phyloP scores from a whole-genome alignment of 805 yeast genomes.

The Saturnispora silvae region DNA sequence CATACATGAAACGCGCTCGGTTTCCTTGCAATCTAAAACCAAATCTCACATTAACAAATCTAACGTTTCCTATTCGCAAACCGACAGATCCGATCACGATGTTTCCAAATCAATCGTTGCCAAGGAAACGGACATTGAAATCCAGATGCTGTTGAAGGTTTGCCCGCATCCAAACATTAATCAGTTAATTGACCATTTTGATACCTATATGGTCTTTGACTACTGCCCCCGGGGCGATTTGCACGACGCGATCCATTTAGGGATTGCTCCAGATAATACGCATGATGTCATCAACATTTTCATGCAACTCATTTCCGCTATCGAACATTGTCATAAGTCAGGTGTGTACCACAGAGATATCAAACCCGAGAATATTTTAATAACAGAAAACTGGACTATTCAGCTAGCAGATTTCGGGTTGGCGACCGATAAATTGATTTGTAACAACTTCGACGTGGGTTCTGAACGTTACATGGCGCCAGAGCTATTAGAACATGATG shows the following conservation, averaged over 20 bases:
- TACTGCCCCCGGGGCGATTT: conserved; percentile 83
- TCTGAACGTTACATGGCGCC: conserved; percentile 94
- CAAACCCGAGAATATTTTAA: conserved; percentile 47
- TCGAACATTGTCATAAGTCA: conserved; percentile 38
- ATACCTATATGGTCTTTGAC: conserved; percentile 51
- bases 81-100: conserved; percentile 10
- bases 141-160: conserved; percentile 50
- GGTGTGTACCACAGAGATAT: conserved; percentile 46
- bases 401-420: conserved; percentile 52
- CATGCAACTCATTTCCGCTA: conserved; percentile 38
- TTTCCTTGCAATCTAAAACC: conserved; percentile 12
- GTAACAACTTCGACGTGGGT: conserved; percentile 77
- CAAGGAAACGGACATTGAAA: conserved; percentile 58
- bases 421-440: conserved; percentile 41
- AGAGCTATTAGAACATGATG: conserved; percentile 57
- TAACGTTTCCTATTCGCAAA: conserved; percentile 10
- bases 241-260: conserved; percentile 64
- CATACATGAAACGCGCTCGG: conserved; percentile 10
- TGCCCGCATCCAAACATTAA: conserved; percentile 44
- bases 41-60: conserved; percentile 8
- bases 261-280: conserved; percentile 50
- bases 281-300: conserved; percentile 47
- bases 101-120: conserved; percentile 29
- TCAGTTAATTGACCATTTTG: conserved; percentile 38
- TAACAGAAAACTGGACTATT: conserved; percentile 45